phyloP scores from a whole-genome alignment of 495 filamentous ascomycete species.

The Xylaria venustula region DNA sequence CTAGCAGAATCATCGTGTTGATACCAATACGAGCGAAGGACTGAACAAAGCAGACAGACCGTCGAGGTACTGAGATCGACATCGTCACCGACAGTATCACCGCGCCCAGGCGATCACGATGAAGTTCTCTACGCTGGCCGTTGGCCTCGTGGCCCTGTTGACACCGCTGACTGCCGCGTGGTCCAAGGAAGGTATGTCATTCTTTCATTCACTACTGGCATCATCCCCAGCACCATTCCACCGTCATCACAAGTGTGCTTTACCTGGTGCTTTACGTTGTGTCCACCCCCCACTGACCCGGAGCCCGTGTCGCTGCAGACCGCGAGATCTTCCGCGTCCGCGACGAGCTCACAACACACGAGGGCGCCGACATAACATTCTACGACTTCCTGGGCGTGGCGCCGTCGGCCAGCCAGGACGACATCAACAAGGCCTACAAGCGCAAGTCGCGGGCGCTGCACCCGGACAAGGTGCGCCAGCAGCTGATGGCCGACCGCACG shows the following conservation, averaged over 20 bases:
- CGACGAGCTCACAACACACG: conserved; percentile 74
- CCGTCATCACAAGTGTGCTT: too few species aligned
- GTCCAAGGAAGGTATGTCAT: conserved; percentile 82
- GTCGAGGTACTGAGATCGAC: too few species aligned
- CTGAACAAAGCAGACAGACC: too few species aligned
- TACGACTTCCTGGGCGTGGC: conserved; percentile 86
- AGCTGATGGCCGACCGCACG: conserved; percentile 70
- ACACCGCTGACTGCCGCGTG: conserved; percentile 68
- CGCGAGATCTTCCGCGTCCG: conserved; percentile 95
- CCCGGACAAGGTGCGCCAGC: conserved; percentile 91
- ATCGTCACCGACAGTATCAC: too few species aligned
- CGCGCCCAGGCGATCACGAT: conserved; percentile 37
- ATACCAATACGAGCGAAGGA: neutral
- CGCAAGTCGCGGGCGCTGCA: conserved; percentile 80
- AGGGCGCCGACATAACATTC: conserved; percentile 83
- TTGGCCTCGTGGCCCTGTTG: conserved; percentile 58
- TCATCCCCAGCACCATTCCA: too few species aligned
- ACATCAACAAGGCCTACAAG: conserved; percentile 90
- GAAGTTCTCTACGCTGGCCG: conserved; percentile 50
- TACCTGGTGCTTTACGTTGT: too few species aligned
- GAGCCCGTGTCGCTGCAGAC: conserved; percentile 51
- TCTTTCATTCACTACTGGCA: conserved; percentile 13
- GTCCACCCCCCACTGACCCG: neutral
- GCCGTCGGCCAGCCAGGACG: conserved; percentile 73
- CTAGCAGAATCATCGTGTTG: neutral